A percentile compares a stretch with the other conserved stretches of the same genome.
Evolutionary conservation across 164 flowering plant genomes (phyloP).

Genomic region (Paratinospora sagittata): DNA sequence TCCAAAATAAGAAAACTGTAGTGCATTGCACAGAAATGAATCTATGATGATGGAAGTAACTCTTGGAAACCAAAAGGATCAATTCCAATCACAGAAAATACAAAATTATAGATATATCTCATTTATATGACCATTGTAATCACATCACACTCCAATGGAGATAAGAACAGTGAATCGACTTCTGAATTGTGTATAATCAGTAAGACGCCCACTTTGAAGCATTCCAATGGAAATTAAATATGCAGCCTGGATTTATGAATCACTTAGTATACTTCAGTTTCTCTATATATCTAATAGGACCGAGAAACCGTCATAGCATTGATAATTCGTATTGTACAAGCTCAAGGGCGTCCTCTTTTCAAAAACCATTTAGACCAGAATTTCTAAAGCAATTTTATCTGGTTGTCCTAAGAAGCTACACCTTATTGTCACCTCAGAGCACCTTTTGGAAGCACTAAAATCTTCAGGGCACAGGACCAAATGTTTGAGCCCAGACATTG

Average conservation of each 20-base stretch:
- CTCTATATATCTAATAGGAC: too few species aligned
- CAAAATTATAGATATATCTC: background rate
- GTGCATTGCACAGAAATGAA: background rate
- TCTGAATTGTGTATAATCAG: background rate
- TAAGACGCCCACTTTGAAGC: background rate
- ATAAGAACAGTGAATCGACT: background rate
- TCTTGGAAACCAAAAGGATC: background rate
- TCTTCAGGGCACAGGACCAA: too few species aligned
- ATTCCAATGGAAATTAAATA: background rate
- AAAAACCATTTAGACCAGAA: too few species aligned
- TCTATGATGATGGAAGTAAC: background rate
- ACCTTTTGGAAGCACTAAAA: too few species aligned
- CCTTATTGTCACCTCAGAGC: too few species aligned
- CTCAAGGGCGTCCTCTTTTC: too few species aligned
- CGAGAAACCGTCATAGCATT: too few species aligned
- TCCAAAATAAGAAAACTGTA: slow-evolving; percentile 4
- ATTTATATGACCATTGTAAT: background rate
- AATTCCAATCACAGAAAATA: background rate
- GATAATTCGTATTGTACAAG: too few species aligned
- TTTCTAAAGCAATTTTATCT: too few species aligned
- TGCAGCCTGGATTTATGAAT: too few species aligned
- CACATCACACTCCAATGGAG: slow-evolving; percentile 4
- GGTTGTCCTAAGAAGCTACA: too few species aligned
- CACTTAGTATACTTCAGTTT: too few species aligned
- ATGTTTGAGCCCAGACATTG: background rate